Conservation (phyloP, 495 filamentous ascomycete genomes). For the Penicillium chermesinum region DNA sequence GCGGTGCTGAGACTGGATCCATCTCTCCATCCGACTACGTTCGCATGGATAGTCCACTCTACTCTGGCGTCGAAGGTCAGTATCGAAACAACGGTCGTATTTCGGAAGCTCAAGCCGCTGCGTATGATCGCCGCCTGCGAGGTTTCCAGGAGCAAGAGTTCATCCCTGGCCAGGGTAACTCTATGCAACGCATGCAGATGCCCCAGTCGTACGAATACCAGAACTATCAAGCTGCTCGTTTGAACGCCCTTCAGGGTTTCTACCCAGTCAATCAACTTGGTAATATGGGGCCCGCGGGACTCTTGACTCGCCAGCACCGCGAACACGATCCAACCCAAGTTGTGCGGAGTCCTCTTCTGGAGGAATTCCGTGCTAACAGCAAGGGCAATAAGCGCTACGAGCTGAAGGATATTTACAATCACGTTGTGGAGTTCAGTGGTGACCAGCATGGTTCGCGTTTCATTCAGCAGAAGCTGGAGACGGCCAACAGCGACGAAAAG, state of each 20-base stretch:
- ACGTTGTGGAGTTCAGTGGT: slow-evolving; percentile 91
- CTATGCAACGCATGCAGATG: slow-evolving; percentile 38
- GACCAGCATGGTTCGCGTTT: slow-evolving; percentile 95
- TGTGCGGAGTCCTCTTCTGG: slow-evolving; percentile 65
- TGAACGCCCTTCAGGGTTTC: slow-evolving; percentile 34
- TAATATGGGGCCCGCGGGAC: slow-evolving; percentile 23
- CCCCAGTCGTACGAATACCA: slow-evolving; percentile 37
- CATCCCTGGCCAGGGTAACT: slow-evolving; percentile 24
- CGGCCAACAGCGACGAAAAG: slow-evolving; percentile 95
- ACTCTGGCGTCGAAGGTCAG: slow-evolving; percentile 41
- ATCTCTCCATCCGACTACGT: slow-evolving; percentile 53
- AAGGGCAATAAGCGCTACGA: slow-evolving; percentile 80
- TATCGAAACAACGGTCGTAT: slow-evolving; percentile 40
- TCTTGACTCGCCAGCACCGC: slow-evolving; percentile 49
- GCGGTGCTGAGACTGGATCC: slow-evolving; percentile 29
- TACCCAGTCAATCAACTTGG: slow-evolving; percentile 26
- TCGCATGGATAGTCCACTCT: slow-evolving; percentile 57
- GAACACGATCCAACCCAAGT: slow-evolving; percentile 62
- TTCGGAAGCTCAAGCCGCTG: slow-evolving; percentile 35
- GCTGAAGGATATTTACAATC: slow-evolving; percentile 84
- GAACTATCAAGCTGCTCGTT: slow-evolving; percentile 30
- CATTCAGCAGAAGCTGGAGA: slow-evolving; percentile 91
- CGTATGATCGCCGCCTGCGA: slow-evolving; percentile 47
- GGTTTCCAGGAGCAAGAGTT: slow-evolving; percentile 48
- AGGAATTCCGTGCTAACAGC: slow-evolving; percentile 71